Evolutionary conservation across 441 rosid genomes (phyloP).

Genomic region (Syzygium malaccense): DNA sequence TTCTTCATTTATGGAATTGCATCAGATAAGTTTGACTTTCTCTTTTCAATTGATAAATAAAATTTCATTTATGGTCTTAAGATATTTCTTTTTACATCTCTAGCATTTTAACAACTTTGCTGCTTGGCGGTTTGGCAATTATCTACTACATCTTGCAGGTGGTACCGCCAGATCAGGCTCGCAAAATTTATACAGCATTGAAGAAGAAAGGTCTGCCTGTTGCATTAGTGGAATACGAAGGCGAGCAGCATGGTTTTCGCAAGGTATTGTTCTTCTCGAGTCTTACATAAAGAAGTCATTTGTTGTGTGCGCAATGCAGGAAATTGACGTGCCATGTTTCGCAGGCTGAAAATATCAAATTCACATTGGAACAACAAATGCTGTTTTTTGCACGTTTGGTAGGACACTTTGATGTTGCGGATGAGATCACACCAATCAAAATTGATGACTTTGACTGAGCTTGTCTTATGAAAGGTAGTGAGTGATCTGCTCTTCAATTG

Average conservation of each 20-base stretch:
- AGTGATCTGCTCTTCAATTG: not conserved
- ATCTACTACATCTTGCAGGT: not conserved
- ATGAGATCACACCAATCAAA: not conserved
- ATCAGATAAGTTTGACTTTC: not conserved
- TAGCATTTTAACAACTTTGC: not conserved
- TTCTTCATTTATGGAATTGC: not conserved
- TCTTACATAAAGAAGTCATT: not conserved
- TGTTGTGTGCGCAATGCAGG: not conserved
- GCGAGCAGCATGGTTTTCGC: conserved; percentile 2
- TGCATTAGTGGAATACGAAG: not conserved
- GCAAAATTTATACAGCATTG: not conserved
- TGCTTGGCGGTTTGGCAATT: not conserved
- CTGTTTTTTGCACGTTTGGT: not conserved
- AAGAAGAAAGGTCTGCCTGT: conserved; percentile 2
- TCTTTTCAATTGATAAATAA: not conserved
- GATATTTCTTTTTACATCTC: not conserved
- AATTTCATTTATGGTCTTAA: not conserved
- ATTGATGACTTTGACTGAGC: conserved; percentile 1
- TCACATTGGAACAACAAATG: conserved; percentile 1
- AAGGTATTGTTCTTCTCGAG: not conserved
- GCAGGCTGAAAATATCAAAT: not conserved
- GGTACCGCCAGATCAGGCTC: not conserved
- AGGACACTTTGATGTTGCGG: conserved; percentile 1
- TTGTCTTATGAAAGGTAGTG: not conserved
- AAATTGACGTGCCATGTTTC: not conserved